Percentiles rank a stretch among this genome's conserved stretches.
phyloP scores from a whole-genome alignment of 441 rosid species.

The Erysimum cheiri region DNA sequence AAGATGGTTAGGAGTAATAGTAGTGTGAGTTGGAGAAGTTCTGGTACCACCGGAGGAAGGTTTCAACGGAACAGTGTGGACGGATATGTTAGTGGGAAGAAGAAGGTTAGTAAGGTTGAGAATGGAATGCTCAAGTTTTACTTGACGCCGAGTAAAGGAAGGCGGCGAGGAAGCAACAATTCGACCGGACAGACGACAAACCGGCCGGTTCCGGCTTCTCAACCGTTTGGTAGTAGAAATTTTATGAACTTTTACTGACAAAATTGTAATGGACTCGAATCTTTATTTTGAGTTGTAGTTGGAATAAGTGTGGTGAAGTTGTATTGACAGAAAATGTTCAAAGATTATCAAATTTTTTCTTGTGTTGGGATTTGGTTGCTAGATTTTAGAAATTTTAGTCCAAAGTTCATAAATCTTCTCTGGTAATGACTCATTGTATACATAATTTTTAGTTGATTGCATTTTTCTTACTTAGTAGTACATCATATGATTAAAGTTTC shows the following conservation, averaged over 20 bases:
- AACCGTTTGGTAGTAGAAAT: slow-evolving; percentile 69
- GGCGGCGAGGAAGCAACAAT: slow-evolving; percentile 62
- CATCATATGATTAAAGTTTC: not conserved
- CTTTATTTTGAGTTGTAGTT: slow-evolving; percentile 27
- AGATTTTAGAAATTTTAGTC: not conserved
- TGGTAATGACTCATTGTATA: slow-evolving; percentile 1
- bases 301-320: slow-evolving; percentile 36
- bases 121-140: slow-evolving; percentile 84
- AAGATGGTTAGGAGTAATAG: slow-evolving; percentile 49
- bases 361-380: slow-evolving; percentile 29
- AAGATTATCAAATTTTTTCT: slow-evolving; percentile 21
- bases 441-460: not conserved
- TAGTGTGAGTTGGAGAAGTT: slow-evolving; percentile 49
- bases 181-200: slow-evolving; percentile 51
- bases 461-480: not conserved
- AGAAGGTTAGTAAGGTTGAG: slow-evolving; percentile 63
- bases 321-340: slow-evolving; percentile 15
- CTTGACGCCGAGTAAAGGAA: slow-evolving; percentile 75
- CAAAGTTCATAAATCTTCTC: slow-evolving; percentile 14
- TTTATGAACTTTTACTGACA: slow-evolving; percentile 76
- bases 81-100: slow-evolving; percentile 73
- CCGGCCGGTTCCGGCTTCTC: slow-evolving; percentile 62
- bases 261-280: slow-evolving; percentile 23
- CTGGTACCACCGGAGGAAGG: slow-evolving; percentile 32
- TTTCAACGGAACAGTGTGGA: slow-evolving; percentile 62